A percentile compares a stretch with the other conserved stretches of the same genome.
Conservation (phyloP, 345 rosid species). For the Anastatica hierochuntica region DNA sequence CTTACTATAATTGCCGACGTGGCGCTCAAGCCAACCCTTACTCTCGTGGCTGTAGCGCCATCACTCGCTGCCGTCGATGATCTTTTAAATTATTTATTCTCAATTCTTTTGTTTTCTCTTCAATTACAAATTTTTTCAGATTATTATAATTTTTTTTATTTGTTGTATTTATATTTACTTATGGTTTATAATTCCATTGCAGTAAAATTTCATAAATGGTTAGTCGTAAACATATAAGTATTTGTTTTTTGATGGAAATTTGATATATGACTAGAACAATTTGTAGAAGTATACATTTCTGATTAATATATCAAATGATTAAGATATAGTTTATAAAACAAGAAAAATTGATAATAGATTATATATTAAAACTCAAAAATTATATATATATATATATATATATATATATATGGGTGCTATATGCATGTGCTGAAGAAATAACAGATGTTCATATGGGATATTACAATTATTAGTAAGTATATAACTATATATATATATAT, state of each 20-base stretch:
- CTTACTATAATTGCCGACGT: conserved; percentile 74
- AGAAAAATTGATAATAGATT: too few species aligned
- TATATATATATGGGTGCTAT: not conserved
- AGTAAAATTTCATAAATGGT: not conserved
- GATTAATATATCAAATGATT: not conserved
- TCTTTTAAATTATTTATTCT: not conserved
- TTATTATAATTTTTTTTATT: not conserved
- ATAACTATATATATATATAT: too few species aligned
- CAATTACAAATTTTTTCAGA: conserved; percentile 4
- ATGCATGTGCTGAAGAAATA: conserved; percentile 15
- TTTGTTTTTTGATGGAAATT: not conserved
- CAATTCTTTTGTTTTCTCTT: conserved; percentile 1
- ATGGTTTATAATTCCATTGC: not conserved
- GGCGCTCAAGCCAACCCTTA: conserved; percentile 81
- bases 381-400: too few species aligned
- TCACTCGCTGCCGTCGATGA: conserved; percentile 62
- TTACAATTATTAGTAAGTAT: too few species aligned
- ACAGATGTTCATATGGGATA: not conserved
- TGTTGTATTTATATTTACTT: not conserved
- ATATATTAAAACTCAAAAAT: too few species aligned
- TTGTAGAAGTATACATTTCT: not conserved
- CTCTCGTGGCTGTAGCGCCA: conserved; percentile 65
- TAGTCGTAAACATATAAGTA: too few species aligned
- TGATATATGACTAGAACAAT: not conserved
- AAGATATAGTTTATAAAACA: too few species aligned